These are phyloP conservation scores for Tilletia caries DNA, from an alignment of 1,284 basidiomycete species.

Conservation along the genomic window DNA sequence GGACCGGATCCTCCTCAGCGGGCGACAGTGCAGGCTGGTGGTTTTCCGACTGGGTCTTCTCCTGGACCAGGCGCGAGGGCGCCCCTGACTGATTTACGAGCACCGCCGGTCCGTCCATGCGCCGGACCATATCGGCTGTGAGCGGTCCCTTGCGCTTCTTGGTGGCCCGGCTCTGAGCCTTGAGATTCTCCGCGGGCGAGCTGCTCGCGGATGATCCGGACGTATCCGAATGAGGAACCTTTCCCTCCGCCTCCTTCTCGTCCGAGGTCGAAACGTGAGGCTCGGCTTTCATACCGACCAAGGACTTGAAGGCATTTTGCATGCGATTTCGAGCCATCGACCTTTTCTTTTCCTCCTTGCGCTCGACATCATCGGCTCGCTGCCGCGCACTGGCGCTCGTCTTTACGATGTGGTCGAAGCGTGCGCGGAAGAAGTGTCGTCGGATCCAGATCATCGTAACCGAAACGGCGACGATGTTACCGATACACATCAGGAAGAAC, in stretches of 20 bases:
- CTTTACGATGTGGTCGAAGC: conserved; percentile 38
- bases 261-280: conserved; percentile 20
- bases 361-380: conserved; percentile 48
- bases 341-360: conserved; percentile 18
- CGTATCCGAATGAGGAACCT: conserved; percentile 5
- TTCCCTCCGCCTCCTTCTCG: conserved; percentile 22
- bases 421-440: conserved; percentile 43
- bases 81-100: conserved; percentile 41
- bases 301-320: conserved; percentile 18
- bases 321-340: too few species aligned
- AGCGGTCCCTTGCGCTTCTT: conserved; percentile 37
- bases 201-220: conserved; percentile 28
- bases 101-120: conserved; percentile 49
- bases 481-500: conserved; percentile 50
- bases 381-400: conserved; percentile 37
- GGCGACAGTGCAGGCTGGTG: too few species aligned
- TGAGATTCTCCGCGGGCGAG: conserved; percentile 18
- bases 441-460: conserved; percentile 51
- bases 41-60: neutral
- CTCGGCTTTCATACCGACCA: conserved; percentile 33
- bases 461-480: conserved; percentile 50
- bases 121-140: conserved; percentile 48
- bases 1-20: too few species aligned
- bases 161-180: conserved; percentile 17
- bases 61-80: conserved; percentile 20